Percentiles rank a stretch among this genome's conserved stretches.
Evolutionary conservation across 768 basidiomycete genomes (phyloP).

Genomic region (Boletus pseudopeckii): DNA sequence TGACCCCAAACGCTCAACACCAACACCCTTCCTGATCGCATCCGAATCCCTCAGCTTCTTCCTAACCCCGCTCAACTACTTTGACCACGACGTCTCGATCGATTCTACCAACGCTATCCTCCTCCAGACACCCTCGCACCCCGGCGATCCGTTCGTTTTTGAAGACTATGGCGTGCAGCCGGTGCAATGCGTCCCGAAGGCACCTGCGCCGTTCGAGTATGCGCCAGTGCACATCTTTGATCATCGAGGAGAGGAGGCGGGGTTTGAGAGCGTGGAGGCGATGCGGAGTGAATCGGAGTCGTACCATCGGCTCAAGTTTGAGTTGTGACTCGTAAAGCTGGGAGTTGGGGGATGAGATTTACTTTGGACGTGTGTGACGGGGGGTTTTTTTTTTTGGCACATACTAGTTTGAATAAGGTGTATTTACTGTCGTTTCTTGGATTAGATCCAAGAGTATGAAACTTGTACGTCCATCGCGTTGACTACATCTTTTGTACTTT

Average conservation of each 20-base stretch:
- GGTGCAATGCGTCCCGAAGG: conserved; percentile 37
- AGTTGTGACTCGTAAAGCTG: conserved; percentile 6
- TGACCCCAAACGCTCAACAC: not conserved
- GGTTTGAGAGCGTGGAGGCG: conserved; percentile 34
- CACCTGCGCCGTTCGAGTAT: conserved; percentile 40
- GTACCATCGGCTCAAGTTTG: conserved; percentile 39
- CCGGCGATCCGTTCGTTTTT: conserved; percentile 38
- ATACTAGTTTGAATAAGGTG: too few relatives aligned
- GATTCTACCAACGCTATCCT: conserved; percentile 54
- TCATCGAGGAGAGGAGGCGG: conserved; percentile 31
- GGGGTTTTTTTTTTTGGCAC: too few relatives aligned
- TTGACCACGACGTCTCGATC: conserved; percentile 60
- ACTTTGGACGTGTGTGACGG: not conserved
- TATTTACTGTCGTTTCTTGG: too few relatives aligned
- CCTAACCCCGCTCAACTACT: conserved; percentile 61
- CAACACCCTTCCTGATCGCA: not conserved
- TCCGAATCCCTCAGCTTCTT: conserved; percentile 40
- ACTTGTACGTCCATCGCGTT: not conserved
- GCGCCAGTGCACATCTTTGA: conserved; percentile 32
- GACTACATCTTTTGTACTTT: not conserved
- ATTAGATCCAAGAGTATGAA: not conserved
- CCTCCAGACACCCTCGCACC: conserved; percentile 36
- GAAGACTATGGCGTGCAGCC: conserved; percentile 54
- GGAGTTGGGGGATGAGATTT: not conserved
- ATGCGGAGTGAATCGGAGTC: conserved; percentile 39